These are phyloP conservation scores for Fusarium sp. DNA, from an alignment of 2,329 filamentous ascomycete species.

Conservation along the genomic window DNA sequence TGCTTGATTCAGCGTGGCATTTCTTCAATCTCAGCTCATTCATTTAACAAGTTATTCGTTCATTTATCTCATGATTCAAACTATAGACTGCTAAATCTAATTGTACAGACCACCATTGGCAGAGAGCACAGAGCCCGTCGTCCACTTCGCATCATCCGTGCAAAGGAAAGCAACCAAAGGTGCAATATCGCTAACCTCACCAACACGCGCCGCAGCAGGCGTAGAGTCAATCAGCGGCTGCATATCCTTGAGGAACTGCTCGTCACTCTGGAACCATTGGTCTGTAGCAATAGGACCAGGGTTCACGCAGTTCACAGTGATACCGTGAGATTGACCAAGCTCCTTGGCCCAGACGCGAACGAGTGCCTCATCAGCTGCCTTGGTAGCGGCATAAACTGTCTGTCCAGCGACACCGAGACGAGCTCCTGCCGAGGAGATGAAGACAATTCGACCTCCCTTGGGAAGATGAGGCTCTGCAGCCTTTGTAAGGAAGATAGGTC, in stretches of 20 bases:
- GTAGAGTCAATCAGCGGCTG: background rate
- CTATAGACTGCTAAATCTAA: background rate
- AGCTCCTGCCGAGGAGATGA: background rate
- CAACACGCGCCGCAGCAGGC: background rate
- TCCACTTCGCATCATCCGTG: background rate
- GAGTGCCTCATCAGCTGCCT: background rate
- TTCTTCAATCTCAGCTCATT: accelerated
- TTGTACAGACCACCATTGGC: background rate
- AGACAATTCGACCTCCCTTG: background rate
- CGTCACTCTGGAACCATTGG: constrained; percentile 45
- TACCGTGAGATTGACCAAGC: constrained; percentile 45
- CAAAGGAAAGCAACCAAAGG: background rate
- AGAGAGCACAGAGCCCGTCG: background rate
- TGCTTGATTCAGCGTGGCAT: background rate
- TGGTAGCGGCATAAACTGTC: background rate
- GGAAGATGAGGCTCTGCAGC: background rate
- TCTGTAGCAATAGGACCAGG: constrained; percentile 47
- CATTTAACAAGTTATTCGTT: accelerated
- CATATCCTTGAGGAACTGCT: constrained; percentile 48
- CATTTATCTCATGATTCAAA: accelerated
- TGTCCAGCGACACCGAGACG: background rate
- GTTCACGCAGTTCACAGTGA: constrained; percentile 50
- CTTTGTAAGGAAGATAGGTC: background rate
- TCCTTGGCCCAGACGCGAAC: constrained; percentile 26
- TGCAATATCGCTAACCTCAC: background rate